Base-by-base conservation (phyloP, 345 rosid genomes). In the Limnanthes douglasii region DNA sequence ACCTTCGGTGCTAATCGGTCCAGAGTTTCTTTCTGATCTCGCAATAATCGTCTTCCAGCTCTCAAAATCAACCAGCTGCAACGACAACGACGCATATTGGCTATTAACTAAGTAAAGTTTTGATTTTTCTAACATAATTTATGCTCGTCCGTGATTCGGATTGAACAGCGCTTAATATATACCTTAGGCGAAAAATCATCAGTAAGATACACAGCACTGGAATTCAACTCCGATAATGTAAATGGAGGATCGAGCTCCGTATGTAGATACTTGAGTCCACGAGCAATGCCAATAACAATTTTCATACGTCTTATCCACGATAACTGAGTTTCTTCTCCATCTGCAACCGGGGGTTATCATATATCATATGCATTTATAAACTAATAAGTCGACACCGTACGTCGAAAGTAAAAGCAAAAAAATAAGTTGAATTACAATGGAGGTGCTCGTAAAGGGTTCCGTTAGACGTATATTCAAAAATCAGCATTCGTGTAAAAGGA, bases 101-200 rank as follows among this genome's bases (percentile, higher is more conserved):
- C n/a, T n/a, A n/a, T n/a, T n/a, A n/a, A n/a, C n/a, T n/a, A n/a
- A n/a, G n/a, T n/a, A n/a, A n/a, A n/a, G n/a, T n/a, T n/a, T n/a
- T n/a, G n/a, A n/a, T n/a, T n/a, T n/a, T n/a, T n/a, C n/a, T n/a
- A n/a, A n/a, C n/a, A n/a, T n/a, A n/a, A n/a, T n/a, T n/a, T n/a
- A n/a, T n/a, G n/a, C n/a, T n/a, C n/a, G n/a, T n/a, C n/a, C n/a
- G n/a, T n/a, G n/a, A n/a, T n/a, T n/a, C n/a, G n/a, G n/a, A n/a
- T n/a, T n/a, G n/a, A n/a, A n/a, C n/a, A n/a, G n/a, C n/a, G n/a
- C n/a, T n/a, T n/a, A n/a, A n/a, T n/a, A n/a, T 41, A 15, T 70
- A 77, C 98, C 98, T 84, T 84, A 3, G 98, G 96, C 21, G 75
- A 69, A 62, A 90, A 90, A 51, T 84, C 98, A 37, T 90, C 98